Base-by-base conservation (phyloP, 2,329 filamentous ascomycete genomes). In the Escovopsis weberi region DNA sequence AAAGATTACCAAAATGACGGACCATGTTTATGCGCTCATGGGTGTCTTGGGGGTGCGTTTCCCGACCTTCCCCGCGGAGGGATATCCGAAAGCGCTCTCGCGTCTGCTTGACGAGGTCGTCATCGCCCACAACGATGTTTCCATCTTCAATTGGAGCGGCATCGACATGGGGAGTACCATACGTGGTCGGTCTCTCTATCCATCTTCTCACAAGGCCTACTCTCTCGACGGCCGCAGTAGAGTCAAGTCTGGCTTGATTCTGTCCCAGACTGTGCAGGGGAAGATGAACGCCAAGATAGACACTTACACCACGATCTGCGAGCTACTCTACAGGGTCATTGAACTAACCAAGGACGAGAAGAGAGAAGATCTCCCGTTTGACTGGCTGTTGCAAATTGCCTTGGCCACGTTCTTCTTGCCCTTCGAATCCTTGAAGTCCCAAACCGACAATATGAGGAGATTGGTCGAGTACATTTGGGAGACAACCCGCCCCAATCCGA, bases 101-200 rank as follows among this genome's bases (percentile, higher is more conserved):
- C 37, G 41, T 12, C 44, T 45, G 15, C 18, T 45, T 15, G 44
- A 45, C 33, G 32, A 45, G 30, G 37, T 38, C 12, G 23, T 41
- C 7, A 35, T 38, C 12, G 37, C 33, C 28, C 39, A 44, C 19
- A 44, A 44, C 10, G 39, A 41, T 28, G 39, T 44, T 2, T 44
- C 43, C 4, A 38, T 45, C 3, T 43, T 45, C 6, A 45, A 45
- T 15, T 45, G 44, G 44, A 41, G 26, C 2, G 44, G 41, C 6
- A 12, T 36, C 11, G 41, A 45, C 7, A 45, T 40, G 44, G 44
- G 37, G 33, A 43, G 44, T 15, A 36, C 37, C 12, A 32, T 45
- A 8, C 44, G 41, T 9, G 44, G 44, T 5, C 40, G 44, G 2
- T 45, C 44, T 23, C 35, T 45, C 37, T 45, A 45, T 37, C 44